phyloP scores from a whole-genome alignment of 2,329 filamentous ascomycete genomes.

The Hymenoscyphus scutula region DNA sequence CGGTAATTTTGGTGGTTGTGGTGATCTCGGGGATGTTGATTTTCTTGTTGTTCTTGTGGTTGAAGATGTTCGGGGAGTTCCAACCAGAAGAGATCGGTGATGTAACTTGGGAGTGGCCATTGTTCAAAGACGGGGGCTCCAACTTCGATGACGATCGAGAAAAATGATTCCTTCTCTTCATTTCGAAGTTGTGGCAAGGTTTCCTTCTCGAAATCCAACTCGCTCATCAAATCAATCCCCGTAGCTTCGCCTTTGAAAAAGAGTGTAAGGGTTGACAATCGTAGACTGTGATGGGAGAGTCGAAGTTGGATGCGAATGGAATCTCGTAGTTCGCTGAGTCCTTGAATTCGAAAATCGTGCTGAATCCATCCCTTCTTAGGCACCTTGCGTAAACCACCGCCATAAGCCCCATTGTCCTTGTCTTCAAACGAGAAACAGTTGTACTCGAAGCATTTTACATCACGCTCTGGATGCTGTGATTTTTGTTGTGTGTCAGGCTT shows the following conservation, averaged over 20 bases:
- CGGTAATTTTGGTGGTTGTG: too few relatives aligned
- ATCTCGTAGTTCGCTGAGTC: background rate
- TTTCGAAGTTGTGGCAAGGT: background rate
- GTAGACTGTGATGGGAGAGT: background rate
- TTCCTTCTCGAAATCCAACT: background rate
- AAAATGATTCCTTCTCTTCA: background rate
- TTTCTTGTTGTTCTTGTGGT: too few relatives aligned
- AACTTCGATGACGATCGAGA: background rate
- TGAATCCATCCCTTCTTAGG: background rate
- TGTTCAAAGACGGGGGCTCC: background rate
- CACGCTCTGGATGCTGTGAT: background rate
- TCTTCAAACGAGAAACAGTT: background rate
- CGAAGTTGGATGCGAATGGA: background rate
- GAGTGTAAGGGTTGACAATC: background rate
- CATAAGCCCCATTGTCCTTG: background rate
- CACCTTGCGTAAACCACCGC: background rate
- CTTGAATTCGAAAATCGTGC: background rate
- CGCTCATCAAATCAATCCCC: background rate
- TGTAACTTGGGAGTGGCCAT: background rate
- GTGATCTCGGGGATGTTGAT: too few relatives aligned
- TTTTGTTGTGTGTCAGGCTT: too few relatives aligned
- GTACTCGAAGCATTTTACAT: background rate
- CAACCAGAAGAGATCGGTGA: too few relatives aligned
- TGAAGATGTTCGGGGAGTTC: too few relatives aligned
- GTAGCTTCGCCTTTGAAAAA: background rate